These are phyloP conservation scores for Hyphopichia khmerensis DNA, from an alignment of 1,139 yeast genomes.

Conservation along the genomic window DNA sequence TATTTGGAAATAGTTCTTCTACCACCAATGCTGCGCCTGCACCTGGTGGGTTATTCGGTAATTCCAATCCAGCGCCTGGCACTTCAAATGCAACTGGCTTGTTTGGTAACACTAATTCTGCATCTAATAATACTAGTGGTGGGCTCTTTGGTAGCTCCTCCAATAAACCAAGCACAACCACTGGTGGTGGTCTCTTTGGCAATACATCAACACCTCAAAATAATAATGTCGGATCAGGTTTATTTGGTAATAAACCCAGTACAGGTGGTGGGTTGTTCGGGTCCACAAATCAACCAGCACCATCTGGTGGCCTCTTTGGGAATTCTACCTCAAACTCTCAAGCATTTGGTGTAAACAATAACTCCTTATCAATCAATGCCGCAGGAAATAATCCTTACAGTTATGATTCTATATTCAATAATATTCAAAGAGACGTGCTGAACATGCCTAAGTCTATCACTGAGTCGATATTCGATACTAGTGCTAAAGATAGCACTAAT, in stretches of 20 bases:
- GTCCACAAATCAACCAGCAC: neutral
- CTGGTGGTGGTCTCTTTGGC: constrained; percentile 9
- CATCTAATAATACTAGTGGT: constrained; percentile 7
- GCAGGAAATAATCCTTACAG: constrained; percentile 24
- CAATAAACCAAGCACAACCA: constrained; percentile 4
- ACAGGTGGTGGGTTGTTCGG: constrained; percentile 3
- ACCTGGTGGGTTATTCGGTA: constrained; percentile 8
- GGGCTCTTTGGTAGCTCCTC: constrained; percentile 10
- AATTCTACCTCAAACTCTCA: constrained; percentile 1
- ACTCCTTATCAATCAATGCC: constrained; percentile 1
- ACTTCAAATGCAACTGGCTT: neutral
- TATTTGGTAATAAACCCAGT: constrained; percentile 8
- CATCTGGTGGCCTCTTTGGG: neutral
- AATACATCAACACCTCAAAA: neutral
- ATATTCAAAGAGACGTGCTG: constrained; percentile 9
- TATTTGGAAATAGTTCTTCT: constrained; percentile 14
- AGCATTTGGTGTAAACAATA: constrained; percentile 3
- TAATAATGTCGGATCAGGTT: constrained; percentile 4
- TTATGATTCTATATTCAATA: constrained; percentile 20
- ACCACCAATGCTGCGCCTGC: neutral
- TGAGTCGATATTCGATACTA: constrained; percentile 22
- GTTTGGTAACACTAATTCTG: neutral
- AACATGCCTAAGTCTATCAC: constrained; percentile 43
- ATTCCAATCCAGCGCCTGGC: constrained; percentile 4
- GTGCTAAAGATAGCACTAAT: neutral